phyloP scores from a whole-genome alignment of 164 flowering plant genomes.

The Santalum album region DNA sequence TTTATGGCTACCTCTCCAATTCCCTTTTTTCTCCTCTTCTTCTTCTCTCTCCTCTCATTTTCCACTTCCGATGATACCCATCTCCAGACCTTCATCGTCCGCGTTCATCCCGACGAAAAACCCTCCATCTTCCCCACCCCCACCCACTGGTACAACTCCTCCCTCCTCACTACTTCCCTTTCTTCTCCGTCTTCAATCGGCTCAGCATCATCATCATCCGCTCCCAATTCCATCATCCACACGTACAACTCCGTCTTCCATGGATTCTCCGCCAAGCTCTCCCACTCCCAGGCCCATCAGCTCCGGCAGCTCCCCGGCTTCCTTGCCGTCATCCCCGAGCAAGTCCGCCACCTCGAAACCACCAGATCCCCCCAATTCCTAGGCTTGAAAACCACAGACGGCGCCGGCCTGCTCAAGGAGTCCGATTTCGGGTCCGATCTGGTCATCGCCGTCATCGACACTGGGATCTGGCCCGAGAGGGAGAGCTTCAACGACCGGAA shows the following conservation, averaged over 20 bases:
- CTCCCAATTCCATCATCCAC: constrained; percentile 34
- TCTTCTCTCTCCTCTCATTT: constrained; percentile 1
- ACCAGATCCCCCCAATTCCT: constrained; percentile 89
- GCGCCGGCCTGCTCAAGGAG: constrained; percentile 63
- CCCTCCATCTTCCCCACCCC: constrained; percentile 84
- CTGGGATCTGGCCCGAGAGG: constrained; percentile 93
- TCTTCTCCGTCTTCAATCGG: neutral
- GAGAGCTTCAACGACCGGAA: constrained; percentile 62
- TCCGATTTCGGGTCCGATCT: constrained; percentile 95
- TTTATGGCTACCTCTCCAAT: too few species aligned
- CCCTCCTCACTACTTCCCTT: constrained; percentile 40
- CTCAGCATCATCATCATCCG: neutral
- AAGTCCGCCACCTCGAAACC: constrained; percentile 62
- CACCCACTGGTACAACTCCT: constrained; percentile 71
- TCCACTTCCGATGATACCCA: constrained; percentile 4
- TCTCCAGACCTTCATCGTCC: constrained; percentile 50
- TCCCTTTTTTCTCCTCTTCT: too few species aligned
- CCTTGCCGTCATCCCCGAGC: constrained; percentile 64
- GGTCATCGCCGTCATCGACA: constrained; percentile 80
- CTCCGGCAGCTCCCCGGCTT: constrained; percentile 35
- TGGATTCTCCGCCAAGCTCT: constrained; percentile 74
- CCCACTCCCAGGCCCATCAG: constrained; percentile 29
- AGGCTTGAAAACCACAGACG: constrained; percentile 49
- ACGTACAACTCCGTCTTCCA: constrained; percentile 65
- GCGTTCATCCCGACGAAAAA: constrained; percentile 49